A percentile compares a stretch with the other conserved stretches of the same genome.
phyloP scores from a whole-genome alignment of 495 filamentous ascomycete genomes.

The Paragyromitra xinjiangensis region DNA sequence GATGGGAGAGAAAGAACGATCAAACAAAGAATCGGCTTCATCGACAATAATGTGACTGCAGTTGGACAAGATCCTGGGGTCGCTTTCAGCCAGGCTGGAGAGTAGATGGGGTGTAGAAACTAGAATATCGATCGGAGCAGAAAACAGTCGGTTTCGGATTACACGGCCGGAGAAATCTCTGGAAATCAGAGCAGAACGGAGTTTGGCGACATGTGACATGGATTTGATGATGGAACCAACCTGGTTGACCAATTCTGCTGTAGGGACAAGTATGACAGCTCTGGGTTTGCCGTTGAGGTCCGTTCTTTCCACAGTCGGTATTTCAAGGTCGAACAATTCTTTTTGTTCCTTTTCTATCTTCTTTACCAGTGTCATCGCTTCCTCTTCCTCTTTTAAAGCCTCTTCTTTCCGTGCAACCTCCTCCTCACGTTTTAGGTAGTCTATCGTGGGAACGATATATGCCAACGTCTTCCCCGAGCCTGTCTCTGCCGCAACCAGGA shows the following conservation, averaged over 20 bases:
- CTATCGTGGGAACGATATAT: constrained; percentile 81
- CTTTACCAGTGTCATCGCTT: constrained; percentile 61
- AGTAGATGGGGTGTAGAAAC: constrained; percentile 90
- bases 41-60: constrained; percentile 89
- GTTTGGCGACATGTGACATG: constrained; percentile 82
- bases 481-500: constrained; percentile 92
- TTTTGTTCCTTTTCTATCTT: constrained; percentile 63
- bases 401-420: constrained; percentile 61
- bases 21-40: constrained; percentile 94
- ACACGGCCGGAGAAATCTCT: constrained; percentile 75
- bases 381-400: constrained; percentile 63
- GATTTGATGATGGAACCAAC: constrained; percentile 79
- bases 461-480: constrained; percentile 96
- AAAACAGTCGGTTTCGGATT: constrained; percentile 87
- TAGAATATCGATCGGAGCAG: constrained; percentile 78
- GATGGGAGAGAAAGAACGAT: constrained; percentile 84
- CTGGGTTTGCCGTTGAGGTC: constrained; percentile 78
- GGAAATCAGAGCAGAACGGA: constrained; percentile 80
- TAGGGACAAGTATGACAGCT: constrained; percentile 89
- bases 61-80: constrained; percentile 86
- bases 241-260: constrained; percentile 90
- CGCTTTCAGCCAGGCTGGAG: constrained; percentile 79
- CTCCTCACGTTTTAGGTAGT: constrained; percentile 84
- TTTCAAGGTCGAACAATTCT: constrained; percentile 66
- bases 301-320: constrained; percentile 60